Conservation (phyloP, 352 stramenopile genomes). For the Bremia lactucae region DNA sequence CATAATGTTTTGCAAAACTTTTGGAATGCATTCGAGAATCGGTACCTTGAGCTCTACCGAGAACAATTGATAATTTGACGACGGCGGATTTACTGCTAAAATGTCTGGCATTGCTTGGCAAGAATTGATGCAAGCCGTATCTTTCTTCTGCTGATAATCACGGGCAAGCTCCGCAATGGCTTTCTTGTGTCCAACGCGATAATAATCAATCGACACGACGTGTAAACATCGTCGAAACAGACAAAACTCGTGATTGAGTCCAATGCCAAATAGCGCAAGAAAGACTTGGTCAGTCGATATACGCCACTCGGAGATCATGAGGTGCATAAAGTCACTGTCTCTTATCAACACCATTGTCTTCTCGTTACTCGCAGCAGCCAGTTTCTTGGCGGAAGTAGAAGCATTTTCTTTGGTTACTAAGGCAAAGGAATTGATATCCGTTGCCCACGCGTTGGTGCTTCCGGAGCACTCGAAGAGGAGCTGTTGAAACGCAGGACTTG, state of each 20-base stretch:
- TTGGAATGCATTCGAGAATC: constrained; percentile 47
- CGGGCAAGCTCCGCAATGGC: constrained; percentile 16
- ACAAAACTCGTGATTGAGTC: constrained; percentile 59
- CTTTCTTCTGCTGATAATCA: constrained; percentile 29
- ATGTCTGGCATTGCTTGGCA: constrained; percentile 41
- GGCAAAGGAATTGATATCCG: constrained; percentile 31
- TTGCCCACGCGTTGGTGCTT: constrained; percentile 17
- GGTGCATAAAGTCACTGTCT: constrained; percentile 41
- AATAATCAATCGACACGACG: constrained; percentile 21
- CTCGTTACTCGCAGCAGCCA: constrained; percentile 37
- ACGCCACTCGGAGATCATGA: constrained; percentile 48
- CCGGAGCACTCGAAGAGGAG: constrained; percentile 48
- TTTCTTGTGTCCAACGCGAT: constrained; percentile 1
- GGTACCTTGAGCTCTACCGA: constrained; percentile 34
- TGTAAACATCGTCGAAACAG: constrained; percentile 50
- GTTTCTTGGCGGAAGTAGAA: constrained; percentile 35
- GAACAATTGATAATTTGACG: constrained; percentile 26
- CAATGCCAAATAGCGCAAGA: constrained; percentile 44
- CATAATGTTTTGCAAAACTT: constrained; percentile 52
- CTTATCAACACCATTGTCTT: constrained; percentile 46
- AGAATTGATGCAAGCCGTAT: constrained; percentile 23
- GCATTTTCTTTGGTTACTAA: constrained; percentile 40
- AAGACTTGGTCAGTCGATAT: constrained; percentile 12
- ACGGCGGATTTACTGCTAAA: constrained; percentile 34
- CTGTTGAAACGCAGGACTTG: constrained; percentile 43